These are phyloP conservation scores for Tulasnella sp. DNA, from an alignment of 768 basidiomycete genomes.

Conservation along the genomic window DNA sequence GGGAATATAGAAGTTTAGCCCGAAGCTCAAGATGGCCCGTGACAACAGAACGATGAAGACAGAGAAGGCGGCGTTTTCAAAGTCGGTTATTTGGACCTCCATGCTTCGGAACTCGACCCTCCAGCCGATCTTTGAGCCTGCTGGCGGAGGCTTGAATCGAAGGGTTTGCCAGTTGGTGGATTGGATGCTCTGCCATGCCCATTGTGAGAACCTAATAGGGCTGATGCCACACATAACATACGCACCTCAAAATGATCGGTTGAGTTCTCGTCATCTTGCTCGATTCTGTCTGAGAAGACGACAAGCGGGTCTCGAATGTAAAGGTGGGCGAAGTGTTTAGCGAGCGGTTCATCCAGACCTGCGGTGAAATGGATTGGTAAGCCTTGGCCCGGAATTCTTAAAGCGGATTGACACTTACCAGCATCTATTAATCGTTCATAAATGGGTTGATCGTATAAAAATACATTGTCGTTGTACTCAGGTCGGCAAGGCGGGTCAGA, in stretches of 20 bases:
- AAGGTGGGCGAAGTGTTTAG: conserved; percentile 91
- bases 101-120: conserved; percentile 97
- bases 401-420: conserved; percentile 55
- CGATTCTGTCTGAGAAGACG: conserved; percentile 88
- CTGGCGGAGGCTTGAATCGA: conserved; percentile 97
- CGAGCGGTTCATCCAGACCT: conserved; percentile 86
- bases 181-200: conserved; percentile 78
- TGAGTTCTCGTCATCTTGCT: conserved; percentile 85
- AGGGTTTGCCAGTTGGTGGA: conserved; percentile 99
- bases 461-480: conserved; percentile 88
- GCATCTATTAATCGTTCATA: conserved; percentile 72
- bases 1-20: conserved; percentile 93
- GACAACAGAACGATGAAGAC: conserved; percentile 94
- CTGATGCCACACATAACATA: not conserved
- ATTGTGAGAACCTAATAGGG: not conserved
- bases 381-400: not conserved
- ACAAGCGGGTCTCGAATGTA: conserved; percentile 98
- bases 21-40: conserved; percentile 87
- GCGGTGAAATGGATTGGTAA: not conserved
- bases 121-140: conserved; percentile 93
- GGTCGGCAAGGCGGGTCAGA: conserved; percentile 83
- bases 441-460: conserved; percentile 77
- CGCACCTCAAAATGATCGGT: conserved; percentile 94
- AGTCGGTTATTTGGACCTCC: conserved; percentile 99
- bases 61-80: conserved; percentile 96